Evolutionary conservation across 305 asterid genomes (phyloP), one percentile per base, ranked within the genome.

Genomic region (Rubia occidens): DNA sequence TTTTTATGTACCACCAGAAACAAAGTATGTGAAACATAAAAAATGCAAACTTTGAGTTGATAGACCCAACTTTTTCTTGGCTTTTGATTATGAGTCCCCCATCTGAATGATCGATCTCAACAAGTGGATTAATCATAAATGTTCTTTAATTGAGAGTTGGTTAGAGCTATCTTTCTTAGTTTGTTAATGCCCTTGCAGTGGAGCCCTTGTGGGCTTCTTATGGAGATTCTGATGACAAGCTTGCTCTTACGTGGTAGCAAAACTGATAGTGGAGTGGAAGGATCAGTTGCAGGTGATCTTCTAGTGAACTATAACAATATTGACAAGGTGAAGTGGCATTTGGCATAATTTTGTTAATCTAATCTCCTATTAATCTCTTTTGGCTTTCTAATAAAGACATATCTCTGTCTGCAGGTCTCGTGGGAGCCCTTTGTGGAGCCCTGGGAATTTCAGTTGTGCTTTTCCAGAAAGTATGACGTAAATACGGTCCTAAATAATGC

Each of bases 391-490:
- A 29, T 73, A 13, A n/a, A 47, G 17, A 17, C 20, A 14, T 3
- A 53, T 55, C 58, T 73, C 55, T 72, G 75, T 49, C 26, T 73
- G 64, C 76, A 94, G 98, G 96, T 86, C 60, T 85, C 80, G 82
- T 94, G 97, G 97, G 97, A 94, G 83, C 96, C 99, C 74, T 84
- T 90, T 68, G 73, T 94, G 67, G 99, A 94, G 82, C 96, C 97
- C 67, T 94, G 96, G 93, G 79, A 82, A 68, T 79, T 90, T 76
- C 91, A 82, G 79, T 77, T 86, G 75, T 80, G 82, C 84, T 66
- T 89, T 77, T 72, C 71, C 59, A 85, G 88, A 73, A 84, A 78
- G 85, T 88, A 78, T 75, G 90, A 78, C 18, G 84, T 82, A 67
- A 81, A 84, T 77, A 86, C 93, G 74, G 87, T 89, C 69, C 80